Conservation (phyloP, 192 early-diverging fungal species). For the Phlyctochytrium arcticum region DNA sequence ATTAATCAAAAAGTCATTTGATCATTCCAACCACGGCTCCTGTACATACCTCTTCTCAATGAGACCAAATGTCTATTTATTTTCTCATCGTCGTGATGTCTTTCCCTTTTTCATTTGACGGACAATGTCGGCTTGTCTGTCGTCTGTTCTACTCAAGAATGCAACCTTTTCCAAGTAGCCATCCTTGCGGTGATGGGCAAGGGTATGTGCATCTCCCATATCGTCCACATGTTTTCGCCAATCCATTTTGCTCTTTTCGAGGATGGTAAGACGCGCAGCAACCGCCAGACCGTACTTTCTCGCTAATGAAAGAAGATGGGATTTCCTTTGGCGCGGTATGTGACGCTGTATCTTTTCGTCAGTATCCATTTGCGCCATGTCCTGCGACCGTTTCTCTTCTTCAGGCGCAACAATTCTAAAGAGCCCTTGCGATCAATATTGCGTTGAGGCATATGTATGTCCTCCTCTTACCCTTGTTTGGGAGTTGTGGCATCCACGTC, state of each 20-base stretch:
- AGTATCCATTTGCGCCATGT: neutral
- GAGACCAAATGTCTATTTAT: too few species aligned
- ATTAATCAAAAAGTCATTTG: too few species aligned
- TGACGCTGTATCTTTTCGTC: neutral
- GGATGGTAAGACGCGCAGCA: constrained; percentile 60
- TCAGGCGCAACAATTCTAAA: neutral
- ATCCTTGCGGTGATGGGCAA: constrained; percentile 65
- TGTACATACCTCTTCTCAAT: too few species aligned
- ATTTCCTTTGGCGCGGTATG: constrained; percentile 10
- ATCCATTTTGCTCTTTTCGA: constrained; percentile 67
- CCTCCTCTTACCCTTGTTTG: neutral
- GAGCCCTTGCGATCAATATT: neutral
- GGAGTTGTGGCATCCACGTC: neutral
- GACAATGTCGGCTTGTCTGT: constrained; percentile 47
- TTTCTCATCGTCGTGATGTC: too few species aligned
- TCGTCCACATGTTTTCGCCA: constrained; percentile 63
- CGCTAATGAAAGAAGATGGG: constrained; percentile 13
- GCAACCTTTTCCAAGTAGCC: constrained; percentile 70
- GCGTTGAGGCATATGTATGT: neutral
- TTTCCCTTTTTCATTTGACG: constrained; percentile 36
- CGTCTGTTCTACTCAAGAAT: constrained; percentile 62
- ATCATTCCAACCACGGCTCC: too few species aligned
- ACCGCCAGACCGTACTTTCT: constrained; percentile 31
- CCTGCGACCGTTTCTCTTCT: neutral
- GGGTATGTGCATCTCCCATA: constrained; percentile 57